Base-by-base conservation (phyloP, 768 basidiomycete species). In the Agaricus subrufescens region DNA sequence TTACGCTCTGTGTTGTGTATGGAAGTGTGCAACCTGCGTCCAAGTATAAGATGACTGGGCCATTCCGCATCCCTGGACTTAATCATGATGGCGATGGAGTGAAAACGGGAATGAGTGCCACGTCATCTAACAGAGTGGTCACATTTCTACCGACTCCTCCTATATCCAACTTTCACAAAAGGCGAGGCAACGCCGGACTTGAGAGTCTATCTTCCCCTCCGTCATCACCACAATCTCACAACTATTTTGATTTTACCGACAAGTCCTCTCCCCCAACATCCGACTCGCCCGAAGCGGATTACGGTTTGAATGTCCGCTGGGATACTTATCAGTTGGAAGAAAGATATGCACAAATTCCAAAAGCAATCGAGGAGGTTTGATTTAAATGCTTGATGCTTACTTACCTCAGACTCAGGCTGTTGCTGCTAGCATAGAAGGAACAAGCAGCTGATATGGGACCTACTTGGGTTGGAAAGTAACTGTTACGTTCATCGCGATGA, bases 61-160 rank as follows among this genome's bases (percentile, higher is more conserved):
- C 43, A 26, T 56, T 56, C 39, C 48, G 47, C 15, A 38, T 56
- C n/a, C 55, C 55, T 1, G 46, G 38, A n/a, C 55, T 56, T 23
- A 14, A 31, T 7, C 6, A n/a, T 25, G 43, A 50, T 15, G 15
- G 27, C 25, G 9, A 4, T 14, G 25, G 11, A 9, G 10, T 14
- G 23, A 50, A 45, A 15, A 29, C 55, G n/a, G 55, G 49, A 15
- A 56, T 38, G 14, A 43, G 47, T n/a, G 43, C 55, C 5, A 39
- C 48, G 2, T 50, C 55, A 2, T 25, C 55, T 15, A 10, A 48
- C 2, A 43, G 55, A 15, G 48, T 56, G 10, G 50, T 56, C 42
- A 56, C 48, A 3, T 56, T 56, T 9, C 42, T 56, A 25, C 55
- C 55, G 25, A 37, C 55, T 7, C 55, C 55, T 8, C 37, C 44